These are phyloP conservation scores for Cocos nucifera DNA, from an alignment of 176 grass and related monocot genomes.

Conservation along the genomic window DNA sequence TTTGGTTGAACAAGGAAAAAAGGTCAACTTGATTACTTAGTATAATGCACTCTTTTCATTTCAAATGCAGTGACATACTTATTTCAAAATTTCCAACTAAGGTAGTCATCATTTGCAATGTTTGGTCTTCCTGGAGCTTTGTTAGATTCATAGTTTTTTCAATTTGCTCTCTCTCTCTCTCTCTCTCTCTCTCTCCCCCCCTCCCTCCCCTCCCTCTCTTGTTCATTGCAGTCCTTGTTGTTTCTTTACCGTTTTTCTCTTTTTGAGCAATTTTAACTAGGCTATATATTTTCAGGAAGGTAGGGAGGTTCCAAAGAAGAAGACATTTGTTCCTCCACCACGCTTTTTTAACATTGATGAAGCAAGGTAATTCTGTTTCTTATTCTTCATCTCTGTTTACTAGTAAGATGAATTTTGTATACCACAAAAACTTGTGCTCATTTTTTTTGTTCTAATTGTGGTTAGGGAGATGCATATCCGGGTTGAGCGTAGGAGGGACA, in stretches of 20 bases:
- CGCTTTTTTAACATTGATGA: slow-evolving; percentile 98
- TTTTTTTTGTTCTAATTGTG: slow-evolving; percentile 6
- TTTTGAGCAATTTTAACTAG: background rate
- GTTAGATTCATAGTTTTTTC: too few relatives aligned
- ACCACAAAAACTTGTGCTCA: background rate
- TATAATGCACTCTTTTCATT: too few relatives aligned
- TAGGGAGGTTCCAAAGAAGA: slow-evolving; percentile 74
- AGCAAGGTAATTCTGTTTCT: slow-evolving; percentile 44
- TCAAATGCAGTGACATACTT: too few relatives aligned
- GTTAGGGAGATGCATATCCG: slow-evolving; percentile 80
- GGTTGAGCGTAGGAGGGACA: slow-evolving; percentile 63
- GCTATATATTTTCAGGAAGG: slow-evolving; percentile 55
- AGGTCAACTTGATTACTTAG: too few relatives aligned
- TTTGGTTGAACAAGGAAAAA: too few relatives aligned
- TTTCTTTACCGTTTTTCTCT: background rate
- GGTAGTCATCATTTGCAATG: too few relatives aligned
- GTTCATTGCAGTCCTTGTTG: too few relatives aligned
- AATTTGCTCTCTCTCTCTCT: too few relatives aligned
- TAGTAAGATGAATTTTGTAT: background rate
- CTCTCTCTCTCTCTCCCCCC: too few relatives aligned
- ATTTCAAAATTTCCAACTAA: too few relatives aligned
- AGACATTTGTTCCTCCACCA: slow-evolving; percentile 87
- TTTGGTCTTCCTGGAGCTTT: too few relatives aligned
- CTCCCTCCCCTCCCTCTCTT: too few relatives aligned
- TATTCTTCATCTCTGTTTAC: background rate